These are phyloP conservation scores for Biancaea sappan DNA, from an alignment of 306 rosid species.

Conservation along the genomic window DNA sequence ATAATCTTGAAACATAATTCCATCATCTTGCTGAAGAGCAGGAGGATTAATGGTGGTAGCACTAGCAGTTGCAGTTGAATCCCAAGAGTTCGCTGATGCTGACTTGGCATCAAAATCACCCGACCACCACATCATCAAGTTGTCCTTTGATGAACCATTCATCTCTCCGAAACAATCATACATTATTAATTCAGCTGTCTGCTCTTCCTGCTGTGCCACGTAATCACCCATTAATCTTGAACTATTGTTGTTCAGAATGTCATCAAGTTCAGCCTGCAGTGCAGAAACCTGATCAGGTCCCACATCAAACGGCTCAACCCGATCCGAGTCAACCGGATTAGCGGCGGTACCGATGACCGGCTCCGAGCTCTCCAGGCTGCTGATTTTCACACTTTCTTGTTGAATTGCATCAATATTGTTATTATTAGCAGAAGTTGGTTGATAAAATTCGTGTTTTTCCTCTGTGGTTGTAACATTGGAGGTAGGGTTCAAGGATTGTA, in stretches of 20 bases:
- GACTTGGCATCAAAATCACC: conserved; percentile 65
- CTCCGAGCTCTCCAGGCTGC: conserved; percentile 25
- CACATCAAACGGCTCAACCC: conserved; percentile 27
- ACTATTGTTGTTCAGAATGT: conserved; percentile 48
- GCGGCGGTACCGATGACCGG: conserved; percentile 35
- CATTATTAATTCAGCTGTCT: conserved; percentile 48
- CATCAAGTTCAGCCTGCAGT: conserved; percentile 63
- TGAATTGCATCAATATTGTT: conserved; percentile 9
- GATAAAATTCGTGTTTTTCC: conserved; percentile 32
- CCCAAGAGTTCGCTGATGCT: conserved; percentile 75
- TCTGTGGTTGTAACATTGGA: conserved; percentile 39
- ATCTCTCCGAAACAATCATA: conserved; percentile 76
- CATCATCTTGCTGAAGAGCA: conserved; percentile 53
- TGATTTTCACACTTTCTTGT: conserved; percentile 35
- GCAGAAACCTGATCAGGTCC: conserved; percentile 47
- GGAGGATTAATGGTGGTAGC: not conserved
- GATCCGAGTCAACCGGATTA: conserved; percentile 29
- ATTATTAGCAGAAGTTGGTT: conserved; percentile 13
- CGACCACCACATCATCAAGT: conserved; percentile 75
- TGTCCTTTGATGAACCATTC: conserved; percentile 51
- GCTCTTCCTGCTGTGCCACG: conserved; percentile 43
- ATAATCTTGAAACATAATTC: conserved; percentile 63
- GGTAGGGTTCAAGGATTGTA: conserved; percentile 48
- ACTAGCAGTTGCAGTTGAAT: conserved; percentile 45
- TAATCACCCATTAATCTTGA: conserved; percentile 33